phyloP scores from a whole-genome alignment of 495 filamentous ascomycete genomes.

The Neurospora sp. region DNA sequence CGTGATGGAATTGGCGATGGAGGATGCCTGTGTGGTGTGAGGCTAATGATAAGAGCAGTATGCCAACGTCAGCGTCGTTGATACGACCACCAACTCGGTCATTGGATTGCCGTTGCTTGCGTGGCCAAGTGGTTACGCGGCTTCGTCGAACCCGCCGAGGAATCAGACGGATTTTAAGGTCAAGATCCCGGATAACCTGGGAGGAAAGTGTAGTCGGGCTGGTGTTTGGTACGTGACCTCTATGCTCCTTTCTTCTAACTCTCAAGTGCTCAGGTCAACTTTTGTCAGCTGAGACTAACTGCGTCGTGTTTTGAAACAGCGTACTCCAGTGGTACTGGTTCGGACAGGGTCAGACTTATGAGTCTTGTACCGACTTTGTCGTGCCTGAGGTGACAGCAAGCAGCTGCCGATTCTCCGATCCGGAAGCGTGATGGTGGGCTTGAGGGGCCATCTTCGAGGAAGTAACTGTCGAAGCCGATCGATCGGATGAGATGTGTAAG shows the following conservation, averaged over 20 bases:
- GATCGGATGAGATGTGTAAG: background rate
- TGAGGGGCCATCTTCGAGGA: background rate
- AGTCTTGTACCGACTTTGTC: constrained; percentile 63
- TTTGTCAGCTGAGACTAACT: background rate
- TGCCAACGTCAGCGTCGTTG: constrained; percentile 61
- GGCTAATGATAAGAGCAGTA: constrained; percentile 32
- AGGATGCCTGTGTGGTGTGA: background rate
- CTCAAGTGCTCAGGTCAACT: too few relatives aligned
- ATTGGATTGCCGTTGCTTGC: constrained; percentile 43
- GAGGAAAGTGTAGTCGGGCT: constrained; percentile 43
- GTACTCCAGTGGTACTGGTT: constrained; percentile 62
- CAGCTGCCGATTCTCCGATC: background rate
- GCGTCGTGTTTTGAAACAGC: background rate
- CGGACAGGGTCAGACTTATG: constrained; percentile 60
- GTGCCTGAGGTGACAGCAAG: constrained; percentile 13
- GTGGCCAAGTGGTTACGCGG: constrained; percentile 42
- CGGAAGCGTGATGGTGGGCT: background rate
- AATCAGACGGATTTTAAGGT: constrained; percentile 56
- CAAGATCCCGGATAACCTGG: constrained; percentile 50
- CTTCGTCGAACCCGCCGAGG: constrained; percentile 42
- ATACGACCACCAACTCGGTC: constrained; percentile 49
- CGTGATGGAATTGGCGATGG: background rate
- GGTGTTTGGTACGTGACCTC: constrained; percentile 44
- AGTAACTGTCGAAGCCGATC: background rate
- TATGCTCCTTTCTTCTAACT: background rate